Conservation (phyloP, 2,329 filamentous ascomycete species). For the Didymella exigua region DNA sequence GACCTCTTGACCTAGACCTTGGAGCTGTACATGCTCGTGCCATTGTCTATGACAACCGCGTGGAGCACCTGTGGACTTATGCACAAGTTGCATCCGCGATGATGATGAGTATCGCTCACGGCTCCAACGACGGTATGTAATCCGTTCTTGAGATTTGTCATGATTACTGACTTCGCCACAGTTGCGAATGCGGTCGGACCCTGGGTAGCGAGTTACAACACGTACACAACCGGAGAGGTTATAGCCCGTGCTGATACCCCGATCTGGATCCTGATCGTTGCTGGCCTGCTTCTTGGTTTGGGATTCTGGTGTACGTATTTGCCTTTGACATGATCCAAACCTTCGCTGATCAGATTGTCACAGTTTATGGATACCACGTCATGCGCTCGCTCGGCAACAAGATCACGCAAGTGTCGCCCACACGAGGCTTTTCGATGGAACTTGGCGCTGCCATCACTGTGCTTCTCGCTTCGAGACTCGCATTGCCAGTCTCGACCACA, state of each 20-base stretch:
- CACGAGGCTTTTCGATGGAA: slow-evolving; percentile 53
- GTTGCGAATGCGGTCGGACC: slow-evolving; percentile 62
- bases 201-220: slow-evolving; percentile 66
- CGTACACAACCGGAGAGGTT: slow-evolving; percentile 60
- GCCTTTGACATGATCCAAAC: slow-evolving; percentile 49
- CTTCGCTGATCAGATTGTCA: not conserved
- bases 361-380: slow-evolving; percentile 53
- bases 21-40: slow-evolving; percentile 50
- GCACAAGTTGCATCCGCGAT: slow-evolving; percentile 60
- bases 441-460: slow-evolving; percentile 62
- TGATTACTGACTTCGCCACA: not conserved
- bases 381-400: slow-evolving; percentile 67
- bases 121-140: slow-evolving; percentile 62
- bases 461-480: slow-evolving; percentile 65
- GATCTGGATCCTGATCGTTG: slow-evolving; percentile 64
- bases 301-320: slow-evolving; percentile 62
- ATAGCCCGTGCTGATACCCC: slow-evolving; percentile 58
- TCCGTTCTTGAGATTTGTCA: too few species aligned
- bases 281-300: slow-evolving; percentile 59
- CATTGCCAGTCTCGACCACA: slow-evolving; percentile 68
- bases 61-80: slow-evolving; percentile 57
- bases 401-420: slow-evolving; percentile 66
- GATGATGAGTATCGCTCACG: slow-evolving; percentile 74
- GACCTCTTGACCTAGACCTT: slow-evolving; percentile 23
- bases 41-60: slow-evolving; percentile 52